Conservation (phyloP, 164 flowering plant genomes). For the Cinnamomum micranthum region DNA sequence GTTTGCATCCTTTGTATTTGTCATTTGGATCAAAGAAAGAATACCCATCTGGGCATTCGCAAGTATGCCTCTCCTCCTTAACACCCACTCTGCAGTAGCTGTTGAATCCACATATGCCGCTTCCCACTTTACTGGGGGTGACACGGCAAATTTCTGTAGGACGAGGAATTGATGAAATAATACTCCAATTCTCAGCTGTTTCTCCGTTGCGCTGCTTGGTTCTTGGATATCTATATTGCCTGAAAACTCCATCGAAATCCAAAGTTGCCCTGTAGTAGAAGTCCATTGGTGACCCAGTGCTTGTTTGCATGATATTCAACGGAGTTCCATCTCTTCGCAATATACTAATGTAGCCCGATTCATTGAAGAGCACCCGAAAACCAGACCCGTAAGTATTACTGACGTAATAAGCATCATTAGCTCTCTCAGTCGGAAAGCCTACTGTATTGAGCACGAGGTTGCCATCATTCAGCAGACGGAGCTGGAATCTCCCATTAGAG, state of each 20-base stretch:
- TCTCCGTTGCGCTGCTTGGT: background rate
- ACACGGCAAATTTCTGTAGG: constrained; percentile 24
- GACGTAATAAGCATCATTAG: background rate
- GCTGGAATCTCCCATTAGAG: constrained; percentile 25
- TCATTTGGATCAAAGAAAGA: constrained; percentile 33
- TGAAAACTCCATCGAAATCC: constrained; percentile 33
- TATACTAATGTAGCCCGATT: constrained; percentile 16
- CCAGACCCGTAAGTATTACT: background rate
- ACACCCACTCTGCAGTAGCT: constrained; percentile 33
- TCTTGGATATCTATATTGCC: constrained; percentile 23
- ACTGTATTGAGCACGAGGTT: constrained; percentile 13
- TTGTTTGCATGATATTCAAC: background rate
- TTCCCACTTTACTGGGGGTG: constrained; percentile 2
- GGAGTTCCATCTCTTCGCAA: constrained; percentile 12
- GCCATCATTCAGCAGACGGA: constrained; percentile 24
- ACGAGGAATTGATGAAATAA: background rate
- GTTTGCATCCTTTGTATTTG: constrained; percentile 36
- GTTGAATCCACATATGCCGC: constrained; percentile 49
- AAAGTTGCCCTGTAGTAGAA: constrained; percentile 28
- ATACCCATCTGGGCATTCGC: constrained; percentile 41
- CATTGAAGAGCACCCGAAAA: background rate
- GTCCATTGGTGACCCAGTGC: background rate
- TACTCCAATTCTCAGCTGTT: too few relatives aligned
- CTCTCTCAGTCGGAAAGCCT: background rate
- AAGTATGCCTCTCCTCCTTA: constrained; percentile 17